Evolutionary conservation across 2,329 filamentous ascomycete species (phyloP).

Genomic region (Monascus ruber): DNA sequence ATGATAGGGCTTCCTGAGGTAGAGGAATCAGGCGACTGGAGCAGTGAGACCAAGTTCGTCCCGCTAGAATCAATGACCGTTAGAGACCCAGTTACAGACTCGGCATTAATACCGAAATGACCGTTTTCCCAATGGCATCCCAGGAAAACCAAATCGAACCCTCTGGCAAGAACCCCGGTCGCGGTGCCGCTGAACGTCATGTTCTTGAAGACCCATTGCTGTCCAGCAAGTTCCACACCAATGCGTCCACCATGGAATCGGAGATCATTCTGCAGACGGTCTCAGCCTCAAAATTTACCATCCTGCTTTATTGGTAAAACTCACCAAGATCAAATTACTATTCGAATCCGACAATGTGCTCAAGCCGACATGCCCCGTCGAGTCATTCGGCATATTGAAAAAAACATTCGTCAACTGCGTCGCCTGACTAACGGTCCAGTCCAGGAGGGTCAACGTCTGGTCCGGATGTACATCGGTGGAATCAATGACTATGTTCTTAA

Average conservation of each 20-base stretch:
- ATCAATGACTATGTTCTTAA: constrained; percentile 30
- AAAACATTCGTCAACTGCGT: constrained; percentile 27
- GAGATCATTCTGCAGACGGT: constrained; percentile 12
- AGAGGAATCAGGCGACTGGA: constrained; percentile 13
- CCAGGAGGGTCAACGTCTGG: constrained; percentile 20
- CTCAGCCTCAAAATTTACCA: neutral
- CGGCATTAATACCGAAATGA: constrained; percentile 14
- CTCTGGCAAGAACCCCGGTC: constrained; percentile 37
- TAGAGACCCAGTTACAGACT: constrained; percentile 11
- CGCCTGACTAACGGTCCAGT: constrained; percentile 30
- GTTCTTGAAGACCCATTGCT: constrained; percentile 33
- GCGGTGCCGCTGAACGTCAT: constrained; percentile 51
- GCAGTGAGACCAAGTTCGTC: constrained; percentile 6
- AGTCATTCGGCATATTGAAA: constrained; percentile 25
- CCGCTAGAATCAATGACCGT: constrained; percentile 12
- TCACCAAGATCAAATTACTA: constrained; percentile 19
- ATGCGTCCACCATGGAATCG: constrained; percentile 17
- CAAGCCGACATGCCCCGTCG: constrained; percentile 23
- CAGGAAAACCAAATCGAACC: constrained; percentile 15
- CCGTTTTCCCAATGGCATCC: constrained; percentile 14
- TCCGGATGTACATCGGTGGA: constrained; percentile 17
- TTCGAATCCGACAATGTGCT: constrained; percentile 19
- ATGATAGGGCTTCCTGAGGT: constrained; percentile 20
- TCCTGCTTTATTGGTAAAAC: neutral
- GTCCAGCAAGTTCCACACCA: constrained; percentile 20